Conservation (phyloP, 2,329 filamentous ascomycete species). For the Fusarium circinatum region DNA sequence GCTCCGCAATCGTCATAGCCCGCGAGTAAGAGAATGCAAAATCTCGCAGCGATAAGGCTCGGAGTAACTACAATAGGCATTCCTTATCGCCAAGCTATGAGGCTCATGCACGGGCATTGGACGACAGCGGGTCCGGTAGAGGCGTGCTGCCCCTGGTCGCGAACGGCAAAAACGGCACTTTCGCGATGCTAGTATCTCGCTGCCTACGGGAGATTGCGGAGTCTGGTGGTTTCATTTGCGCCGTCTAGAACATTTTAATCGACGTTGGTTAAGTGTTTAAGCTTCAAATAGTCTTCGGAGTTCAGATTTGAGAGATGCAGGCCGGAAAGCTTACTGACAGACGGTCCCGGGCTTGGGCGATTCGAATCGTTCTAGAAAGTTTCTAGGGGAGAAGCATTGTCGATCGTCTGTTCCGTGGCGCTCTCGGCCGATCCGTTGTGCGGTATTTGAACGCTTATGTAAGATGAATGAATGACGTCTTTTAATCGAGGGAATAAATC, state of each 20-base stretch:
- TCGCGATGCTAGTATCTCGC: not conserved
- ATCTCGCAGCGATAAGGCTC: not conserved
- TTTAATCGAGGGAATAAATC: not conserved
- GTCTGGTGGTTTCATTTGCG: not conserved
- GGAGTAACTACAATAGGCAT: not conserved
- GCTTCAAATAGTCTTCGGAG: not conserved
- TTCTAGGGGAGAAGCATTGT: not conserved
- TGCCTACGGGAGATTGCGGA: not conserved
- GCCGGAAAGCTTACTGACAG: not conserved
- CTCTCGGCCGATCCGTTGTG: not conserved
- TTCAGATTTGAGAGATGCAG: not conserved
- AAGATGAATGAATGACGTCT: not conserved
- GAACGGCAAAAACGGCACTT: not conserved
- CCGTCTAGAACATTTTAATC: not conserved
- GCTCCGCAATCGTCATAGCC: conserved; percentile 6
- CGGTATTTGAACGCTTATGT: not conserved
- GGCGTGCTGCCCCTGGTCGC: not conserved
- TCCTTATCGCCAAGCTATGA: not conserved
- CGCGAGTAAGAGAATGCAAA: conserved; percentile 20
- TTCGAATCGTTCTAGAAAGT: conserved; percentile 4
- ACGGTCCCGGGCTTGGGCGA: not conserved
- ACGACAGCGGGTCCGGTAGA: not conserved
- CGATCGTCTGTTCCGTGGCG: not conserved
- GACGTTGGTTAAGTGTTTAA: not conserved
- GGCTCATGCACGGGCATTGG: conserved; percentile 11